Percentiles rank a stretch among this genome's conserved stretches.
These are phyloP conservation scores for Citrus maxima DNA, from an alignment of 345 rosid genomes.

Conservation along the genomic window DNA sequence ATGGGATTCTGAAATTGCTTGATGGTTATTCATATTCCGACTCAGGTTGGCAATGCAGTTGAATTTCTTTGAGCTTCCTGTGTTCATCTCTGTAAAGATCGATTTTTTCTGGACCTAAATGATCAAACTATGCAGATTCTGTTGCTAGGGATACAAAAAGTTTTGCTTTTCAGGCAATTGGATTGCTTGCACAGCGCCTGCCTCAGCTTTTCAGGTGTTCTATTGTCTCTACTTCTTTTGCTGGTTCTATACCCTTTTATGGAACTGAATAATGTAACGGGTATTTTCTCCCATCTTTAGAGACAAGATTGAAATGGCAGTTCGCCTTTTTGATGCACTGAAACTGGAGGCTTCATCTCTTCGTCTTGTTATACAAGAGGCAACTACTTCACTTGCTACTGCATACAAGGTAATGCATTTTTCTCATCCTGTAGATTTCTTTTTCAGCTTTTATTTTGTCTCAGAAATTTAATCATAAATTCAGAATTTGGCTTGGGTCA, in stretches of 20 bases:
- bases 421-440: background rate
- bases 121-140: no score
- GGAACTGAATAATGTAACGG: slow-evolving; percentile 7
- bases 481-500: background rate
- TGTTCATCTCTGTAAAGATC: no score
- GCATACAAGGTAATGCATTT: slow-evolving; percentile 69
- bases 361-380: slow-evolving; percentile 79
- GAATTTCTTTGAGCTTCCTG: no score
- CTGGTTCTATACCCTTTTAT: slow-evolving; percentile 19
- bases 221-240: slow-evolving; percentile 11
- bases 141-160: no score
- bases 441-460: background rate
- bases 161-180: slow-evolving; percentile 90
- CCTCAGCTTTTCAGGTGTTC: slow-evolving; percentile 90
- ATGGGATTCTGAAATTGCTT: slow-evolving; percentile 73
- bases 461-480: background rate
- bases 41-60: no score
- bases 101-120: no score
- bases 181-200: slow-evolving; percentile 81
- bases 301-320: slow-evolving; percentile 88
- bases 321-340: slow-evolving; percentile 83
- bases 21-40: no score
- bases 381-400: slow-evolving; percentile 71
- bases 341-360: slow-evolving; percentile 70
- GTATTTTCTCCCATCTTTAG: slow-evolving; percentile 39